Percentiles rank a stretch among this genome's conserved stretches.
Conservation (phyloP, 2,329 filamentous ascomycete species). For the Penicillium sp. region DNA sequence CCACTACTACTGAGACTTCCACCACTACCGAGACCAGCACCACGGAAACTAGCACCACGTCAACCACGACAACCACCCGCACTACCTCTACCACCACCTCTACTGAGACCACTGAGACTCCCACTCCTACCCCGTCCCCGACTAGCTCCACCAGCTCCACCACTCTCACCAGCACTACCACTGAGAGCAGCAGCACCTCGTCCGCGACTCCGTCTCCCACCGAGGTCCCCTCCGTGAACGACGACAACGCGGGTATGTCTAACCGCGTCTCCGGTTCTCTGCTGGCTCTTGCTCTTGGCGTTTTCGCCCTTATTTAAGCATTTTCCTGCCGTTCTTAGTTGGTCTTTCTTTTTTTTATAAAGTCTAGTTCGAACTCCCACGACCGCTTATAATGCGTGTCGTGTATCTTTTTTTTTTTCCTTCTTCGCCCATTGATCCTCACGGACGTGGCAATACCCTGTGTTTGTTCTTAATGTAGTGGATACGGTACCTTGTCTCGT, state of each 20-base stretch:
- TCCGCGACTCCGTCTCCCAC: conserved; percentile 30
- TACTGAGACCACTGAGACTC: conserved; percentile 32
- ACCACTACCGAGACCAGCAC: conserved; percentile 29
- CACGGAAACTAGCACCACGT: conserved; percentile 28
- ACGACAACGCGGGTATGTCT: conserved; percentile 28
- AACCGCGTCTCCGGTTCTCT: conserved; percentile 43
- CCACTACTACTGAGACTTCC: conserved; percentile 25
- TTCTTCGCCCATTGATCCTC: neutral
- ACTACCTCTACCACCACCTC: conserved; percentile 23
- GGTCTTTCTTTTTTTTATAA: neutral
- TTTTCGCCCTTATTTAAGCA: conserved; percentile 41
- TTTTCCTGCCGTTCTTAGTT: neutral
- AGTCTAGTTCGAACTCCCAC: neutral
- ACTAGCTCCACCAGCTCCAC: conserved; percentile 26
- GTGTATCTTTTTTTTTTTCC: neutral
- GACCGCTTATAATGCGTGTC: neutral
- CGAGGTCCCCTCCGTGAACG: conserved; percentile 35
- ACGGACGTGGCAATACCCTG: conserved; percentile 1
- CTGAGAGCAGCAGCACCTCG: conserved; percentile 26
- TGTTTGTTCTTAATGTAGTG: conserved; percentile 1
- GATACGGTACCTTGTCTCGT: neutral
- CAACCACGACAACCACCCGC: conserved; percentile 27
- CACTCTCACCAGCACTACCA: conserved; percentile 33
- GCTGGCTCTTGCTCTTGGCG: conserved; percentile 41
- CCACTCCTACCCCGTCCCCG: conserved; percentile 31